Evolutionary conservation across 495 filamentous ascomycete genomes (phyloP), one percentile per base, ranked within the genome.

Genomic region (Rusavskia elegans): DNA sequence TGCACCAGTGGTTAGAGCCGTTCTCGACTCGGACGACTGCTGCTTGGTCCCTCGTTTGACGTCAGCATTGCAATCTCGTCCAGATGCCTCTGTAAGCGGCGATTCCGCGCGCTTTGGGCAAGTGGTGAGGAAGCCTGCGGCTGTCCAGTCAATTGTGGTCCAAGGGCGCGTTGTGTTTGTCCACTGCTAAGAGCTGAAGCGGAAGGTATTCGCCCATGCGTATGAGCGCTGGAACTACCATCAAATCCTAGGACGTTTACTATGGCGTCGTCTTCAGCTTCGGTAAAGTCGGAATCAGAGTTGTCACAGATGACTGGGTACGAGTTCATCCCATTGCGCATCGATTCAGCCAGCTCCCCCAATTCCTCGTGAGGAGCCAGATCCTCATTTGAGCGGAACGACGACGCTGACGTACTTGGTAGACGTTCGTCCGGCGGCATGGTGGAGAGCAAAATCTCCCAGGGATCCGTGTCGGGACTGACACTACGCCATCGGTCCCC

Each of bases 401-500:
- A 46, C 8, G 44, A 46, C 11, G 44, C 7, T 11, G 44, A 41
- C 35, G 25, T 77, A 60, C 85, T 94, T 1, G 87, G 87, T 9
- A 87, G 74, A 48, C 81, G 83, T 9, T 81, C 78, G 63, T 94
- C 89, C 4, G 85, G 87, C 0, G 83, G 78, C 45, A 95, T 78
- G 2, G 86, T 92, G 9, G 75, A 81, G 51, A 86, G 73, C 55
- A 94, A 74, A 10, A 81, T 86, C 45, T 89, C 82, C 89, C 89
- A 95, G 17, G 74, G 71, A 48, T 75, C 73, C 44, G 79, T 77
- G 45, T 85, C 83, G 2, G 87, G 84, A 63, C 84, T 89, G 48
- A 84, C 68, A 60, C 87, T 93, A 40, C 87, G 77, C 51, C 86
- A 79, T 38, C 86, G 81, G 64, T 94, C 87, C 16, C 87, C 88